Percentiles rank a stretch among this genome's conserved stretches.
These are phyloP conservation scores for Coelastrella sp. DNA, from an alignment of 139 green algal genomes.

Conservation along the genomic window DNA sequence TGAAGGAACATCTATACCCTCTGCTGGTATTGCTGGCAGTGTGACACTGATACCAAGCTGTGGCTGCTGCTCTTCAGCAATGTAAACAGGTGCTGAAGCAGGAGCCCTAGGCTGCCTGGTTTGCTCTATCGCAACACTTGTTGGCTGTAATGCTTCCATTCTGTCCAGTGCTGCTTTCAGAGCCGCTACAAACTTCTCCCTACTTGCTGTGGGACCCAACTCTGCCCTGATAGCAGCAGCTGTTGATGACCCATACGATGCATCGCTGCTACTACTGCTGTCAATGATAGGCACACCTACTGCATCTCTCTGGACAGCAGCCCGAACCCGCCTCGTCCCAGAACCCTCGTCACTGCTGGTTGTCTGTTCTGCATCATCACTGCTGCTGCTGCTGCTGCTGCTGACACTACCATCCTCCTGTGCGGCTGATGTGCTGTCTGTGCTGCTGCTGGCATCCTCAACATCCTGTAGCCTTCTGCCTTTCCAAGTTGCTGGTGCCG, in stretches of 20 bases:
- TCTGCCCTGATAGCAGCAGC: constrained; percentile 1
- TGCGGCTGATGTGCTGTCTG: too few relatives aligned
- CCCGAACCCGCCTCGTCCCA: too few relatives aligned
- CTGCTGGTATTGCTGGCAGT: background rate
- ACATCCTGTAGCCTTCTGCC: constrained; percentile 13
- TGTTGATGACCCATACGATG: background rate
- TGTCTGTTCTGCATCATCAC: background rate
- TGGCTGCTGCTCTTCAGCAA: background rate
- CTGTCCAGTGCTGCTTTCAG: background rate
- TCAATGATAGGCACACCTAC: background rate
- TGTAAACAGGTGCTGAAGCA: background rate
- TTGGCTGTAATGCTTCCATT: background rate
- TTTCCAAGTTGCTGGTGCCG: background rate
- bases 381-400: constrained; percentile 21
- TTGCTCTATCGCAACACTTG: background rate
- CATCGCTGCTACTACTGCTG: background rate
- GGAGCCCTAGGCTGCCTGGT: background rate
- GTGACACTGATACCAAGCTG: background rate
- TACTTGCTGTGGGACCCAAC: background rate
- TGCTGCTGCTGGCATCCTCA: too few relatives aligned
- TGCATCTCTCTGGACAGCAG: background rate
- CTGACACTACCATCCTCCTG: too few relatives aligned
- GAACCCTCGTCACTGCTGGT: too few relatives aligned
- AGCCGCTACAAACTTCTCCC: background rate
- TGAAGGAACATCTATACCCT: background rate